Base-by-base conservation (phyloP, 2,329 filamentous ascomycete genomes). In the Emydomyces testavorans region DNA sequence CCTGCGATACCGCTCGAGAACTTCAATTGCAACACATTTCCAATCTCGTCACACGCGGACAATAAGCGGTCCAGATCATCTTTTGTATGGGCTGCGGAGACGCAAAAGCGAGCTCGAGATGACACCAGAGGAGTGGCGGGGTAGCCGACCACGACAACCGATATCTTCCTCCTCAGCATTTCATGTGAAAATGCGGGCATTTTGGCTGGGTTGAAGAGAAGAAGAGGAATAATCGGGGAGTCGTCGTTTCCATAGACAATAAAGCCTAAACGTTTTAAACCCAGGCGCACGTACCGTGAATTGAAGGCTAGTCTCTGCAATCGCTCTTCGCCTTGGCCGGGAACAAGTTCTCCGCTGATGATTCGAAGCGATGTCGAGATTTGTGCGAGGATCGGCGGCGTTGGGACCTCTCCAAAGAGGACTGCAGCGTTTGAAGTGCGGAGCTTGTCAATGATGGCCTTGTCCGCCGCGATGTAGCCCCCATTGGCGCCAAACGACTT, bases 401-500 rank as follows among this genome's bases (percentile, higher is more conserved):
- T 76, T 0, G 92, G 88, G 1, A 88, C 80, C 70, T 98, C 92
- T 57, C 87, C 90, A 55, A 83, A 88, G 49, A 89, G 77, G 32
- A 85, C 88, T 32, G 85, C 88, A 13, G 89, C 85, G 59, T 96
- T 96, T 56, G 82, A 84, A 50, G 77, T 79, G 56, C 85, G 79
- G 49, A 98, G 80, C 70, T 94, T 94, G 67, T 94, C 87, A 58
- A 98, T 90, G 62, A 95, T 85, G 57, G 78, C 72, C 69, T 93
- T 92, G 52, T 94, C 85, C 15, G 81, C 89, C 8, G 88, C 86
- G 56, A 98, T 78, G 64, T 98, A 98, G 53, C 92, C 92, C 62
- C 92, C 92, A 60, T 98, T 98, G 56, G 92, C 92, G 58, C 92
- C 92, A 58, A 98, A 98, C 1, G 92, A 96, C 67, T 98, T 98